Evolutionary conservation across 176 grass and related monocot species (phyloP).

Genomic region (Aechmea fasciata): DNA sequence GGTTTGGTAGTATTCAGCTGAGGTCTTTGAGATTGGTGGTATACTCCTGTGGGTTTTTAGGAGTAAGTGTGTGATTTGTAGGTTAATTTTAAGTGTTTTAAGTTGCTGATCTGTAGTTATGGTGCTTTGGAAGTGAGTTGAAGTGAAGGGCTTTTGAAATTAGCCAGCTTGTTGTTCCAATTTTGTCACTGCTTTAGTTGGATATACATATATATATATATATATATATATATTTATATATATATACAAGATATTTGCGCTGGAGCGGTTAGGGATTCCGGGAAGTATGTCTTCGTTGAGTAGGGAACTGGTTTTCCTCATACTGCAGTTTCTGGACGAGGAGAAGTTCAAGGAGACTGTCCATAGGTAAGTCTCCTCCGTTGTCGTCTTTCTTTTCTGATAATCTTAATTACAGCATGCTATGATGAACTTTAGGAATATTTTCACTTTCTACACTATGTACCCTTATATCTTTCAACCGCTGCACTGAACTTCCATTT

Average conservation of each 20-base stretch:
- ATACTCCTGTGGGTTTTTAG: no score
- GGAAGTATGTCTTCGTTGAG: conserved; percentile 27
- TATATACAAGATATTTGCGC: conserved; percentile 8
- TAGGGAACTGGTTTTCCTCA: conserved; percentile 30
- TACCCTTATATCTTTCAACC: no score
- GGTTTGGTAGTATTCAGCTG: no score
- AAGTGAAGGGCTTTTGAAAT: no score
- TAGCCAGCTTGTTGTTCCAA: neutral
- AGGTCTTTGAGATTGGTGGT: no score
- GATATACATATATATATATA: neutral
- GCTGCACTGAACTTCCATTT: no score
- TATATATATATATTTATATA: neutral
- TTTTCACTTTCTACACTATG: no score
- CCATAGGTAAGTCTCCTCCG: conserved; percentile 8
- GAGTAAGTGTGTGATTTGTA: no score
- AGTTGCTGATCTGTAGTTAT: no score
- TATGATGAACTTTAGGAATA: no score
- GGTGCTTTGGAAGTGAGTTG: no score
- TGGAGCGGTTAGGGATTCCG: conserved; percentile 15
- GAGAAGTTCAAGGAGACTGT: conserved; percentile 28
- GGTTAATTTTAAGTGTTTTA: no score
- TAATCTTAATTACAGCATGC: neutral
- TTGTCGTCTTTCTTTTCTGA: neutral
- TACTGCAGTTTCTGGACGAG: conserved; percentile 26
- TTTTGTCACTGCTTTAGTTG: neutral